These are phyloP conservation scores for Phaeotremella fagi DNA, from an alignment of 768 basidiomycete genomes.

Conservation along the genomic window DNA sequence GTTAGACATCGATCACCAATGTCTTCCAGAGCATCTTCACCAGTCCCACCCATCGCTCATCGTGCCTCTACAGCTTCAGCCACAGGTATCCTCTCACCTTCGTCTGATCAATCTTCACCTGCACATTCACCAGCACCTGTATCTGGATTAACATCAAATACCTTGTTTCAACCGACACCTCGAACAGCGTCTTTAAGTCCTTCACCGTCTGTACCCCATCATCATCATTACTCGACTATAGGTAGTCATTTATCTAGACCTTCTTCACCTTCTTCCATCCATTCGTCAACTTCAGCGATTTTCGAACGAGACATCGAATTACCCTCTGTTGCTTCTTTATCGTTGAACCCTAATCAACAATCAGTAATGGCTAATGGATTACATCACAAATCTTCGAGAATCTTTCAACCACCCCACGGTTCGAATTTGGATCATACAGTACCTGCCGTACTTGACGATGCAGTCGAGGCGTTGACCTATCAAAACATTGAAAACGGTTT, in stretches of 20 bases:
- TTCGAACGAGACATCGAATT: conserved; percentile 84
- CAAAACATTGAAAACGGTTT: conserved; percentile 11
- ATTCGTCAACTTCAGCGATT: conserved; percentile 81
- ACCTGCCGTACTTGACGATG: conserved; percentile 78
- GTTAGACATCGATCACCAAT: conserved; percentile 20
- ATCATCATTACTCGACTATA: not conserved
- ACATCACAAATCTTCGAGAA: conserved; percentile 36
- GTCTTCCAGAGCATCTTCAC: conserved; percentile 14
- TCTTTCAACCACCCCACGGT: conserved; percentile 51
- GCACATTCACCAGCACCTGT: not conserved
- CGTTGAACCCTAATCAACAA: conserved; percentile 32
- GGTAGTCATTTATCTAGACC: conserved; percentile 36
- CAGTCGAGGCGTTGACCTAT: conserved; percentile 62
- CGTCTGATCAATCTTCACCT: too few relatives aligned
- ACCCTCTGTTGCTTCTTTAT: conserved; percentile 35
- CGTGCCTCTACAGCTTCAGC: not conserved
- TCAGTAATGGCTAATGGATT: conserved; percentile 26
- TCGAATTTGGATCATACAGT: conserved; percentile 61
- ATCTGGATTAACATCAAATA: not conserved
- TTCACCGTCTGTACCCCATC: conserved; percentile 44
- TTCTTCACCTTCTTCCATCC: conserved; percentile 44
- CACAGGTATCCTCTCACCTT: not conserved
- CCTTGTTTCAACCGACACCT: not conserved
- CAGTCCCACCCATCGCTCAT: conserved; percentile 8
- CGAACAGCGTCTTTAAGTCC: conserved; percentile 58